Percentiles rank a stretch among this genome's conserved stretches.
Evolutionary conservation across 2,329 filamentous ascomycete genomes (phyloP).

Genomic region (Calonectria hawksworthii): DNA sequence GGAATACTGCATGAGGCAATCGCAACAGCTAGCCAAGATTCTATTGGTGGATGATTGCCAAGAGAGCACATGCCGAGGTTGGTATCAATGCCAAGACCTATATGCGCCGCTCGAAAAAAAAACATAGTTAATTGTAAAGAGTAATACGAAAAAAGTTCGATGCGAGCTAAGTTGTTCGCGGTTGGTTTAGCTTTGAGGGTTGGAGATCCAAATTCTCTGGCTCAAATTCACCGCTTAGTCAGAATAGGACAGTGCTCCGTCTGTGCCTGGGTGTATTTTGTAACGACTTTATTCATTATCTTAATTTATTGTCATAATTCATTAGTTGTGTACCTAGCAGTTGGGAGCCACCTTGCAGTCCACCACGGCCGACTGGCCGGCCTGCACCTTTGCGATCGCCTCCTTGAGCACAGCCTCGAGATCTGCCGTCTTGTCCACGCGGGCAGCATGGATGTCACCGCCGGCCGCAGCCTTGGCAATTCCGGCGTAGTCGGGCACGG

Average conservation of each 20-base stretch:
- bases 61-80: not conserved
- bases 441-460: constrained; percentile 65
- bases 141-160: not conserved
- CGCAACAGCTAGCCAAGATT: not conserved
- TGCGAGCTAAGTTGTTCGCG: not conserved
- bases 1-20: not conserved
- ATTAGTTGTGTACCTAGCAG: constrained; percentile 49
- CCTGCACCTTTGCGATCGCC: constrained; percentile 65
- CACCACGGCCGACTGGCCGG: constrained; percentile 66
- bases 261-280: not conserved
- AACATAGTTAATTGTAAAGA: not conserved
- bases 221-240: not conserved
- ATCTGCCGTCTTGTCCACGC: constrained; percentile 61
- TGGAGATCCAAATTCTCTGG: not conserved
- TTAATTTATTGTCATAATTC: constrained; percentile 25
- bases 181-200: not conserved
- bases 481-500: constrained; percentile 70
- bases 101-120: not conserved
- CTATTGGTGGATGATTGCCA: not conserved
- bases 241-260: not conserved
- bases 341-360: constrained; percentile 65
- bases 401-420: constrained; percentile 62
- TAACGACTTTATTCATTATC: constrained; percentile 22
- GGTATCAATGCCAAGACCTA: not conserved
- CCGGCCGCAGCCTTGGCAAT: constrained; percentile 73